Conservation (phyloP, 2,329 filamentous ascomycete genomes). For the Botrytis sinoallii region DNA sequence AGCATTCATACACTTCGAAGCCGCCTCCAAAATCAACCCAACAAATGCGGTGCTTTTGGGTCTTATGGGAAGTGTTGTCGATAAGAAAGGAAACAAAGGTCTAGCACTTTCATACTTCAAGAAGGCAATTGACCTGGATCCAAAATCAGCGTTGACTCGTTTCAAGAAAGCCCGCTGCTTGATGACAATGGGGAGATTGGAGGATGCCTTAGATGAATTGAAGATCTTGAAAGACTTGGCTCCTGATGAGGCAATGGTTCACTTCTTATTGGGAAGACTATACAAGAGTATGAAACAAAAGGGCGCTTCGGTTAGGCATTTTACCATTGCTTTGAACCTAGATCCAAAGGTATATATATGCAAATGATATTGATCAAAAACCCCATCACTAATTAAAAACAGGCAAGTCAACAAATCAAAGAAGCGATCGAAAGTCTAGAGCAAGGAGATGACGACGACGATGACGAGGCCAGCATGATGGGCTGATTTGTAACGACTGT, state of each 20-base stretch:
- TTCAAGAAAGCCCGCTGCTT: slow-evolving; percentile 91
- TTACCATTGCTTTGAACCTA: slow-evolving; percentile 90
- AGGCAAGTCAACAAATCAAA: slow-evolving; percentile 94
- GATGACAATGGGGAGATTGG: slow-evolving; percentile 68
- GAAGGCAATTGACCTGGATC: slow-evolving; percentile 77
- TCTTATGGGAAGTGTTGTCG: slow-evolving; percentile 85
- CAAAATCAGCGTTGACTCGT: slow-evolving; percentile 75
- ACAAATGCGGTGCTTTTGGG: slow-evolving; percentile 90
- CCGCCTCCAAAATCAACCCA: slow-evolving; percentile 85
- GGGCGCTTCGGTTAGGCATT: slow-evolving; percentile 82
- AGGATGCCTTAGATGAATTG: slow-evolving; percentile 76
- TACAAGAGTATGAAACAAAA: slow-evolving; percentile 72
- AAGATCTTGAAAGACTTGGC: slow-evolving; percentile 86
- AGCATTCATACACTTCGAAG: slow-evolving; percentile 86
- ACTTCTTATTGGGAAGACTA: slow-evolving; percentile 86
- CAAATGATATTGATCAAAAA: slow-evolving; percentile 33
- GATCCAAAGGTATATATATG: slow-evolving; percentile 76
- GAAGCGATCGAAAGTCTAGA: slow-evolving; percentile 91
- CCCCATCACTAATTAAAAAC: slow-evolving; percentile 22
- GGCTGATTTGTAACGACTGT: slow-evolving; percentile 22
- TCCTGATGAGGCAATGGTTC: slow-evolving; percentile 92
- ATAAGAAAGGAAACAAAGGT: slow-evolving; percentile 81
- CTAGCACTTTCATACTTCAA: slow-evolving; percentile 82
- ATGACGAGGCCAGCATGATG: slow-evolving; percentile 58
- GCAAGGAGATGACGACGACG: slow-evolving; percentile 38